A percentile compares a stretch with the other conserved stretches of the same genome.
phyloP scores from a whole-genome alignment of 345 rosid species.

The Eucalyptus camaldulensis region DNA sequence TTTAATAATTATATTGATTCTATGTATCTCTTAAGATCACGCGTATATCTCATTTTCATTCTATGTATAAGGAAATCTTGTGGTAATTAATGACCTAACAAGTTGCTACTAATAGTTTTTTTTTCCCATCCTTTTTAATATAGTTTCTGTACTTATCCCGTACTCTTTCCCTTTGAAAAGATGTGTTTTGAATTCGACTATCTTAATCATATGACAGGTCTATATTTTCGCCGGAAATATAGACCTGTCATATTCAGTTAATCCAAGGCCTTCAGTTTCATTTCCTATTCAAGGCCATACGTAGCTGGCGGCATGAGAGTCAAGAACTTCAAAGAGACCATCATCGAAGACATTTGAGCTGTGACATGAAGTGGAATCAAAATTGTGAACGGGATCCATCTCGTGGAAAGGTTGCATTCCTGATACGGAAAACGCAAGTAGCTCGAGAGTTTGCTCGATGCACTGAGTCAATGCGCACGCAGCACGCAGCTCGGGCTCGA shows the following conservation, averaged over 20 bases:
- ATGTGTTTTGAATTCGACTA: background rate
- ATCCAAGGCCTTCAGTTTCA: too few species aligned
- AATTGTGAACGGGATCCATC: background rate
- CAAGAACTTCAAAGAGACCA: background rate
- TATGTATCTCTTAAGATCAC: fast-evolving
- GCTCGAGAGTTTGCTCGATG: background rate
- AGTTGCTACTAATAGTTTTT: background rate
- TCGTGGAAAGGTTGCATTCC: background rate
- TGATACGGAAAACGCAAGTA: background rate
- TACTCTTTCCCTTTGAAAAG: background rate
- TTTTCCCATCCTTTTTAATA: background rate
- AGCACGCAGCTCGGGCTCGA: background rate
- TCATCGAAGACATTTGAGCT: background rate
- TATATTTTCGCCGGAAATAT: background rate
- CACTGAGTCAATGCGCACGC: background rate
- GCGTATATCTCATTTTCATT: background rate
- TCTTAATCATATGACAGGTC: background rate
- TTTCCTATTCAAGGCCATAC: background rate
- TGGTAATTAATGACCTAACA: background rate
- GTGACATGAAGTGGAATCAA: background rate
- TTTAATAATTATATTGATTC: too few species aligned
- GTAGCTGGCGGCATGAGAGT: background rate
- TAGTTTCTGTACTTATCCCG: background rate
- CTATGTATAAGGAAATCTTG: fast-evolving
- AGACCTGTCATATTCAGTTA: background rate